Evolutionary conservation across 768 basidiomycete genomes (phyloP).

Genomic region (Suillus luteus): DNA sequence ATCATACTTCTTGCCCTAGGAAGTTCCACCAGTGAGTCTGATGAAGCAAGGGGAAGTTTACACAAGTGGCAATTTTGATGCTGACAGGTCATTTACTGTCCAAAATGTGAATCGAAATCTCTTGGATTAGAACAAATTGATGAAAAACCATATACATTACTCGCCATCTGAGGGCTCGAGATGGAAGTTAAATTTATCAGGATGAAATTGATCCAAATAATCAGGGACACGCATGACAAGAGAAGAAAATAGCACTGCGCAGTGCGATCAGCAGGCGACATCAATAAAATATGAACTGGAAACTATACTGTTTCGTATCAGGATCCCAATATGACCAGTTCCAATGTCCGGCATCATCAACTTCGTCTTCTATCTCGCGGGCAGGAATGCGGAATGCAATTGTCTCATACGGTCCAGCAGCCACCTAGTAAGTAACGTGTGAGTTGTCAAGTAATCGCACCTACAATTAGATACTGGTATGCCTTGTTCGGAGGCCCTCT

Average conservation of each 20-base stretch:
- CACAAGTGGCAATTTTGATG: conserved; percentile 30
- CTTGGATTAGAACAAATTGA: not conserved
- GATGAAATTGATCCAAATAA: conserved; percentile 5
- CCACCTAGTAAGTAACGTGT: conserved; percentile 66
- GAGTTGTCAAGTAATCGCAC: conserved; percentile 34
- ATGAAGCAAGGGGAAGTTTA: conserved; percentile 25
- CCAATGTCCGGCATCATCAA: conserved; percentile 88
- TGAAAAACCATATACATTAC: conserved; percentile 2
- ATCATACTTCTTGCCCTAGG: conserved; percentile 23
- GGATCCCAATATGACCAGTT: conserved; percentile 99
- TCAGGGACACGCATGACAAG: not conserved
- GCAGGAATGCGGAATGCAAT: conserved; percentile 99
- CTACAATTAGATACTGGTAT: conserved; percentile 95
- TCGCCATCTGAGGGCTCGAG: not conserved
- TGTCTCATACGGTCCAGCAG: conserved; percentile 99
- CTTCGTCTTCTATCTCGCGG: conserved; percentile 93
- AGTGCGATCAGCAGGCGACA: conserved; percentile 9
- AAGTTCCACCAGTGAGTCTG: conserved; percentile 27
- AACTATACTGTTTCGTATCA: conserved; percentile 98
- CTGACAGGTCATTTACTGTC: conserved; percentile 28
- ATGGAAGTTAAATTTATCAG: not conserved
- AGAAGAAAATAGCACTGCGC: not conserved
- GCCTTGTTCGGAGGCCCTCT: conserved; percentile 93
- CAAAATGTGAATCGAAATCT: not conserved
- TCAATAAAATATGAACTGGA: conserved; percentile 89